phyloP scores from a whole-genome alignment of 495 filamentous ascomycete genomes.

The Clavariopsis aquatica region DNA sequence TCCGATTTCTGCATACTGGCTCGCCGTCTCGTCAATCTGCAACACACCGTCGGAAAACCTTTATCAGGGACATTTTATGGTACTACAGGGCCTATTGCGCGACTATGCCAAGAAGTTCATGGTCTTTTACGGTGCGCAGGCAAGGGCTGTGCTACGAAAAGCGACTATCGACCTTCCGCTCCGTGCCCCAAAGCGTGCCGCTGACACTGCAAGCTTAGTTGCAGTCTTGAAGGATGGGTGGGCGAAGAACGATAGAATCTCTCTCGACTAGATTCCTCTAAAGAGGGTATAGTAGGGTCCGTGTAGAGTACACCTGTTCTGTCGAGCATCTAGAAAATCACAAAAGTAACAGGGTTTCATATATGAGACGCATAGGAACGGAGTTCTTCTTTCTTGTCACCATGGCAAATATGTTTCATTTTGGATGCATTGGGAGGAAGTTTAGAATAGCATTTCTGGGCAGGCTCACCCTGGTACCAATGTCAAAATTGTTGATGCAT shows the following conservation, averaged over 20 bases:
- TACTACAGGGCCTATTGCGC: constrained; percentile 76
- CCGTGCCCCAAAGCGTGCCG: constrained; percentile 40
- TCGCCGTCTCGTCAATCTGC: constrained; percentile 67
- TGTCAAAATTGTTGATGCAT: background rate
- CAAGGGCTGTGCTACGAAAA: constrained; percentile 60
- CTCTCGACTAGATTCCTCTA: background rate
- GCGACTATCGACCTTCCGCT: constrained; percentile 70
- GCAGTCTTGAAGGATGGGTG: constrained; percentile 24
- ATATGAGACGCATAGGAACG: background rate
- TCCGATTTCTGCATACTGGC: constrained; percentile 80
- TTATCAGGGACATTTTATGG: constrained; percentile 73
- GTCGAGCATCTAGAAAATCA: background rate
- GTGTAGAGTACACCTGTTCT: background rate
- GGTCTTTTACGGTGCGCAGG: constrained; percentile 72
- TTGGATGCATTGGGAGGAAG: background rate
- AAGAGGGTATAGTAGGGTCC: background rate
- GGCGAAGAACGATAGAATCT: constrained; percentile 10
- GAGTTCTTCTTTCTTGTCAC: background rate
- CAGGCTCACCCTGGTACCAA: background rate
- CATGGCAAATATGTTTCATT: background rate
- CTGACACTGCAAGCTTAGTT: constrained; percentile 45
- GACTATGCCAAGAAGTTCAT: constrained; percentile 70
- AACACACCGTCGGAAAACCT: constrained; percentile 67
- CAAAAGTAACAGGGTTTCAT: background rate
- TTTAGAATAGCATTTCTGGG: background rate